Conservation (phyloP, 2,329 filamentous ascomycete genomes). For the Trichoderma koningiopsis region DNA sequence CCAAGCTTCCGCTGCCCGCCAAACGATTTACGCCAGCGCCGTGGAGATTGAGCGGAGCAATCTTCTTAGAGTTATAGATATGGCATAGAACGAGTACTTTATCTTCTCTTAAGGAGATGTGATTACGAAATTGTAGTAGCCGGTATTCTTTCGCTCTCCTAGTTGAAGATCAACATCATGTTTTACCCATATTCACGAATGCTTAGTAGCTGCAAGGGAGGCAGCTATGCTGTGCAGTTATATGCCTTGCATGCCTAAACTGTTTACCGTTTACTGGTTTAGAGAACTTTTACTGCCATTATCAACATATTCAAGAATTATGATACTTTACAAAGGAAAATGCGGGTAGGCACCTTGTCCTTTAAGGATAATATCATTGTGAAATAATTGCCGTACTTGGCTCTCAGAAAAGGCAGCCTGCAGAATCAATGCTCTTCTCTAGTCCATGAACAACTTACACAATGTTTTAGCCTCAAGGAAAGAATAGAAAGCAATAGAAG, state of each 20-base stretch:
- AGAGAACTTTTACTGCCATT: background rate
- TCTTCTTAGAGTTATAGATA: background rate
- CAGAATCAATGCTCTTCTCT: background rate
- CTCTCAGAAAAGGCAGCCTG: no score
- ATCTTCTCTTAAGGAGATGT: background rate
- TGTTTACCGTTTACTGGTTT: background rate
- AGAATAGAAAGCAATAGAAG: background rate
- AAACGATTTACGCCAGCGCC: background rate
- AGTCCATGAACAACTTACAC: background rate
- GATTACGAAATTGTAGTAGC: no score
- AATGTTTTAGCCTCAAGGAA: background rate
- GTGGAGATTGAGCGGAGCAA: background rate
- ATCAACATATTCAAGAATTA: no score
- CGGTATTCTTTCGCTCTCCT: background rate
- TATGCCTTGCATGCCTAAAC: no score
- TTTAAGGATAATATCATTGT: background rate
- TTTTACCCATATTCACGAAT: background rate
- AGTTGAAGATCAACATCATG: background rate
- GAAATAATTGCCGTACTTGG: no score
- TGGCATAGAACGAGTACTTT: background rate
- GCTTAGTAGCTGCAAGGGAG: background rate
- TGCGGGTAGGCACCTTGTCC: background rate
- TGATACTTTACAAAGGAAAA: background rate
- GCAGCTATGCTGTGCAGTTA: background rate
- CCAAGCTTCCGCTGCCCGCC: background rate